Evolutionary conservation across 1,284 basidiomycete species (phyloP).

Genomic region (Volvariella surrecta): DNA sequence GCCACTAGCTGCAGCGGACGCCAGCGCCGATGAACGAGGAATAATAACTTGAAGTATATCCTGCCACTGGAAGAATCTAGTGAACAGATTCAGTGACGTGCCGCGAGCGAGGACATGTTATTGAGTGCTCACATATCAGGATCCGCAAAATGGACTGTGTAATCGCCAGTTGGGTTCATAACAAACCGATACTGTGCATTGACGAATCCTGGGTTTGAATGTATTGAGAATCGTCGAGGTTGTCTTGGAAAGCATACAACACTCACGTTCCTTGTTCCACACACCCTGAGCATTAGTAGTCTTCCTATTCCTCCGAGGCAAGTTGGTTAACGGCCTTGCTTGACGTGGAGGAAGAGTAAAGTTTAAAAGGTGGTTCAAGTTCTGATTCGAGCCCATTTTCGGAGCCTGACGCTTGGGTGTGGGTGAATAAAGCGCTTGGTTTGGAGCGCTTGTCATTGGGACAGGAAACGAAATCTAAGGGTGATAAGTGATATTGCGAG

Average conservation of each 20-base stretch:
- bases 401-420: slow-evolving; percentile 41
- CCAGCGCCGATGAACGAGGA: slow-evolving; percentile 64
- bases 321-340: slow-evolving; percentile 40
- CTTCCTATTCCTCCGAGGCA: slow-evolving; percentile 71
- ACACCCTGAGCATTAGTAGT: slow-evolving; percentile 51
- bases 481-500: slow-evolving; percentile 8
- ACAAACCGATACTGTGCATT: slow-evolving; percentile 93
- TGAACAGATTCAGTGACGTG: slow-evolving; percentile 9
- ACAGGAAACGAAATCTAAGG: slow-evolving; percentile 5
- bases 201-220: slow-evolving; percentile 59
- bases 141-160: slow-evolving; percentile 92
- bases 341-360: slow-evolving; percentile 79
- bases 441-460: slow-evolving; percentile 31
- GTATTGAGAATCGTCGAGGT: slow-evolving; percentile 2
- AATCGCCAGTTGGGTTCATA: slow-evolving; percentile 86
- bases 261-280: slow-evolving; percentile 85
- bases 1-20: slow-evolving; percentile 38
- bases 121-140: slow-evolving; percentile 73
- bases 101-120: slow-evolving; percentile 1
- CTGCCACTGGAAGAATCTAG: slow-evolving; percentile 92
- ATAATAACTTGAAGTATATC: slow-evolving; percentile 95
- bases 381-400: slow-evolving; percentile 62
- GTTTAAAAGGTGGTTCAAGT: slow-evolving; percentile 75
- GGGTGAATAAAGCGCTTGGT: slow-evolving; percentile 21
- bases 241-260: slow-evolving; percentile 4